Evolutionary conservation across 1,139 yeast genomes (phyloP).

Genomic region (Groenewaldozyma sp.): DNA sequence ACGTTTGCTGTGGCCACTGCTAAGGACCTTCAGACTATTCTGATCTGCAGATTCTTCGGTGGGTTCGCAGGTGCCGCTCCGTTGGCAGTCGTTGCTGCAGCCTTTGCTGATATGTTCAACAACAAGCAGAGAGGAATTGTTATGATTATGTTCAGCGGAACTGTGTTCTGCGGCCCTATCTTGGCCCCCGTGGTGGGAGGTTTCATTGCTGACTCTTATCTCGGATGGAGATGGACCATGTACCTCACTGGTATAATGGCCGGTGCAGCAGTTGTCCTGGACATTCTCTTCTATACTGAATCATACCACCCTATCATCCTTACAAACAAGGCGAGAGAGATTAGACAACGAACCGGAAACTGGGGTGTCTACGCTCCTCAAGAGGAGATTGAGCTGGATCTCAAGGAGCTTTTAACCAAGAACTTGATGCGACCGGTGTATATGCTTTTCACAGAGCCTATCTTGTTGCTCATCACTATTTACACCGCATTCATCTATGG

Average conservation of each 20-base stretch:
- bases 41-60: conserved; percentile 65
- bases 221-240: conserved; percentile 54
- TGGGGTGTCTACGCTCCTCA: conserved; percentile 86
- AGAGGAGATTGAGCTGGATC: conserved; percentile 55
- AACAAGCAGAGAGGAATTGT: conserved; percentile 59
- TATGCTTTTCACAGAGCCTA: conserved; percentile 68
- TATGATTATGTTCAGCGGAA: conserved; percentile 52
- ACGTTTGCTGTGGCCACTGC: conserved; percentile 67
- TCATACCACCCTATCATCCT: conserved; percentile 40
- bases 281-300: conserved; percentile 36
- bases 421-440: conserved; percentile 61
- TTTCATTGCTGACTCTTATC: conserved; percentile 28
- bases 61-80: conserved; percentile 78
- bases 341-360: conserved; percentile 42
- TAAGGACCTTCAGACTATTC: conserved; percentile 59
- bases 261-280: conserved; percentile 27
- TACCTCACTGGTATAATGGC: conserved; percentile 48
- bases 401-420: conserved; percentile 58
- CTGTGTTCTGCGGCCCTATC: conserved; percentile 69
- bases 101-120: conserved; percentile 67
- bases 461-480: conserved; percentile 55
- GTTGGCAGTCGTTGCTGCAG: conserved; percentile 73
- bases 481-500: conserved; percentile 86
- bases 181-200: conserved; percentile 47
- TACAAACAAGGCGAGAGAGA: conserved; percentile 36